These are phyloP conservation scores for Fusarium sterilihyphosum DNA, from an alignment of 2,329 filamentous ascomycete genomes.

Conservation along the genomic window DNA sequence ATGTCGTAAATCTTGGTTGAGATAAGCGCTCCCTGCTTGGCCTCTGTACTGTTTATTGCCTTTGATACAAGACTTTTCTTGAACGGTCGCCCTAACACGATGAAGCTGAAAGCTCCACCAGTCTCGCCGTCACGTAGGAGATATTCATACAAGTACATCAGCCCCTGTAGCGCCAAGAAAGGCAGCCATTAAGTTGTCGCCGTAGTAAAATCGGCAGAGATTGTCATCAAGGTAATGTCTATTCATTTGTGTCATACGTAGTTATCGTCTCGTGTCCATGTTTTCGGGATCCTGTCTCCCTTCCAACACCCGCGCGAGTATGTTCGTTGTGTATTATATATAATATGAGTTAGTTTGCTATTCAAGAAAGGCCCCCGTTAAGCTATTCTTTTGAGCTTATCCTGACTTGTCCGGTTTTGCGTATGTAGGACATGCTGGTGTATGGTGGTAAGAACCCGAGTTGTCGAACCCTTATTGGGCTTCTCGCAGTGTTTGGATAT, in stretches of 20 bases:
- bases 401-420: neutral
- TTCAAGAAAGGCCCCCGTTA: slow-evolving; percentile 1
- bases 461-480: neutral
- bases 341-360: neutral
- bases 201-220: neutral
- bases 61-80: neutral
- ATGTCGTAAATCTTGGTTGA: neutral
- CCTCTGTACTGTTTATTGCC: neutral
- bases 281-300: slow-evolving; percentile 26
- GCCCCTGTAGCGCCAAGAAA: neutral
- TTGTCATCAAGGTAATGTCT: slow-evolving; percentile 21
- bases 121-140: neutral
- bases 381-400: neutral
- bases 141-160: neutral
- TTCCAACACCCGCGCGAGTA: neutral
- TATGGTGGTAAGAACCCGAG: neutral
- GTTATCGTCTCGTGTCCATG: slow-evolving; percentile 30
- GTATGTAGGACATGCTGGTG: neutral
- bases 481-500: neutral
- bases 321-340: slow-evolving; percentile 13
- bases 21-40: neutral
- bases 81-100: neutral
- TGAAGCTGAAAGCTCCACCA: neutral
- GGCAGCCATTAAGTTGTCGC: neutral
- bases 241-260: slow-evolving; percentile 27